These are phyloP conservation scores for Xylaria sp. DNA, from an alignment of 2,329 filamentous ascomycete genomes.

Conservation along the genomic window DNA sequence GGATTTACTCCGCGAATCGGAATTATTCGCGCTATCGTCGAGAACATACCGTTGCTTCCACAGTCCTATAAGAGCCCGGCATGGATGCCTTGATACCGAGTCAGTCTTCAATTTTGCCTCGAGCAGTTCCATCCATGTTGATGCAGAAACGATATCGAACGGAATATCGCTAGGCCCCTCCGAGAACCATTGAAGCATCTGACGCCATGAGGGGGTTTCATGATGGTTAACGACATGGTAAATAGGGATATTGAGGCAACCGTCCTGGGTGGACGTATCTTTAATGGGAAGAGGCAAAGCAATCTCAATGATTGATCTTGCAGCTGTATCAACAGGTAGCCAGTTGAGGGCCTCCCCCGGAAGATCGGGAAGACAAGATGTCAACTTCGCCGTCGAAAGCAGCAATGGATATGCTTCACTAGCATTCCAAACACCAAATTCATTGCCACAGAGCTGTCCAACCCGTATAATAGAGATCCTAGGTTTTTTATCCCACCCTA, in stretches of 20 bases:
- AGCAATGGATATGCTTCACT: slow-evolving; percentile 56
- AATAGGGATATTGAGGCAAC: slow-evolving; percentile 42
- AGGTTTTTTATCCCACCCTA: slow-evolving; percentile 30
- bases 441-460: slow-evolving; percentile 53
- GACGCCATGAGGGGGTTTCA: slow-evolving; percentile 48
- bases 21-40: not conserved
- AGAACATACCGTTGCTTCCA: slow-evolving; percentile 52
- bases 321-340: slow-evolving; percentile 54
- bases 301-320: slow-evolving; percentile 49
- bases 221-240: slow-evolving; percentile 57
- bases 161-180: not conserved
- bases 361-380: slow-evolving; percentile 48
- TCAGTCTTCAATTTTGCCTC: slow-evolving; percentile 32
- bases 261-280: slow-evolving; percentile 17
- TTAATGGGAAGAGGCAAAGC: slow-evolving; percentile 10
- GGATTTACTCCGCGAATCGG: slow-evolving; percentile 2
- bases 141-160: slow-evolving; percentile 48
- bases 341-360: slow-evolving; percentile 47
- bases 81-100: slow-evolving; percentile 45
- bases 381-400: slow-evolving; percentile 47
- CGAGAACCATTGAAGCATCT: slow-evolving; percentile 52
- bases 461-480: slow-evolving; percentile 49
- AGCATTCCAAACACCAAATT: slow-evolving; percentile 52
- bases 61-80: slow-evolving; percentile 50
- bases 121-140: slow-evolving; percentile 50